Evolutionary conservation across 1,139 yeast species (phyloP), one percentile per base, ranked within the genome.

Genomic region (Hansenula anomala): DNA sequence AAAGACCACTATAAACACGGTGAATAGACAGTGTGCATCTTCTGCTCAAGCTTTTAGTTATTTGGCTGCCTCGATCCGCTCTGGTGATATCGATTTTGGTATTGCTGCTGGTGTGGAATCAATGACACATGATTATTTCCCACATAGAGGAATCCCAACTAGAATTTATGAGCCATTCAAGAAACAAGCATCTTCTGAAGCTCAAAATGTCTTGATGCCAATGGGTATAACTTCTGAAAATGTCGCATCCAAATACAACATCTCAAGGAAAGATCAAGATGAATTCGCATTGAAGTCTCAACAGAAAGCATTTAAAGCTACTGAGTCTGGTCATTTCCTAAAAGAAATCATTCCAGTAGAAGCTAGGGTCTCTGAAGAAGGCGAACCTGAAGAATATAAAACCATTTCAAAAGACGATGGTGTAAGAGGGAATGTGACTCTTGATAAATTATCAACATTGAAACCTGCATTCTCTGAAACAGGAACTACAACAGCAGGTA

Each of bases 71-170:
- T 52, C 65, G 19, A 55, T 67, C 32, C 38, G 52, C 22, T 44
- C 59, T 17, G 68, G 68, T 15, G 67, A 65, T 39, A 57, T 63
- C 34, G 52, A 56, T 34, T 54, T 59, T 30, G 64, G 63, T 13
- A 54, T 67, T 39, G 72, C 71, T 10, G 73, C 71, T 20, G 73
- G 73, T 33, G 72, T 67, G 16, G 73, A 67, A 49, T 61, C 68
- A 4, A 67, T 67, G 72, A 62, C 71, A n/a, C 54, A 49, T 46
- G 69, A 67, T 49, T 67, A 66, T 48, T 64, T 64, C 46, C 67
- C 71, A 8, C 65, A 66, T 32, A 49, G 67, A 42, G 69, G 69
- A 15, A 60, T 64, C 24, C 68, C 69, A 5, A 43, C 51, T 2
- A 46, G 67, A 33, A 51, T 62, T 18, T 51, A 56, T 20, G 50